A percentile compares a stretch with the other conserved stretches of the same genome.
These are phyloP conservation scores for Solanum stenotomum DNA, from an alignment of 257 asterid genomes.

Conservation along the genomic window DNA sequence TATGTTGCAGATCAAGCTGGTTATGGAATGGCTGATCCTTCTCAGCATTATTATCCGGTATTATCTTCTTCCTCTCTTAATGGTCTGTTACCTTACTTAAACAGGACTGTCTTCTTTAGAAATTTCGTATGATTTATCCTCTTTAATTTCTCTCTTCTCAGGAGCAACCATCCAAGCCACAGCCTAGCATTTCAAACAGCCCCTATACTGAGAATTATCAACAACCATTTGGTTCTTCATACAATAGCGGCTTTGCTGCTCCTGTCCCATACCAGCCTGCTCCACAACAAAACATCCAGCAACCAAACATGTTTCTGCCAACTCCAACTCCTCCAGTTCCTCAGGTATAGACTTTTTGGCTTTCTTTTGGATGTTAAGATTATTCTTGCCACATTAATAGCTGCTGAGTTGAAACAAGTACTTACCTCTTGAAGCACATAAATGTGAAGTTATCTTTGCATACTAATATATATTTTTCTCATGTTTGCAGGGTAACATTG, in stretches of 20 bases:
- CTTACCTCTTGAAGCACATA: not conserved
- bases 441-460: not conserved
- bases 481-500: conserved; percentile 51
- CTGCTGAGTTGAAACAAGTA: not conserved
- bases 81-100: not conserved
- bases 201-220: conserved; percentile 57
- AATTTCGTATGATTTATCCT: not conserved
- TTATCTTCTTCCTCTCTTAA: not conserved
- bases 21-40: conserved; percentile 42
- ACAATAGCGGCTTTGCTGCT: conserved; percentile 36
- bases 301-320: conserved; percentile 69
- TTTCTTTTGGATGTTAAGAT: not conserved
- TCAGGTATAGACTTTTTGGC: conserved; percentile 26
- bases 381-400: not conserved
- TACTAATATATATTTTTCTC: not conserved
- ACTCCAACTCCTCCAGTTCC: conserved; percentile 50
- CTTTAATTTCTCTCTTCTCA: conserved; percentile 18
- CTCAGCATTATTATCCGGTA: conserved; percentile 66
- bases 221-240: conserved; percentile 36
- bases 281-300: conserved; percentile 41
- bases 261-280: conserved; percentile 47
- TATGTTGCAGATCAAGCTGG: conserved; percentile 40
- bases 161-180: conserved; percentile 47
- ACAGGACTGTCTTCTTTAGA: not conserved
- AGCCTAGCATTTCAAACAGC: conserved; percentile 37